Conservation (phyloP, 441 rosid species). For the Eruca vesicaria region DNA sequence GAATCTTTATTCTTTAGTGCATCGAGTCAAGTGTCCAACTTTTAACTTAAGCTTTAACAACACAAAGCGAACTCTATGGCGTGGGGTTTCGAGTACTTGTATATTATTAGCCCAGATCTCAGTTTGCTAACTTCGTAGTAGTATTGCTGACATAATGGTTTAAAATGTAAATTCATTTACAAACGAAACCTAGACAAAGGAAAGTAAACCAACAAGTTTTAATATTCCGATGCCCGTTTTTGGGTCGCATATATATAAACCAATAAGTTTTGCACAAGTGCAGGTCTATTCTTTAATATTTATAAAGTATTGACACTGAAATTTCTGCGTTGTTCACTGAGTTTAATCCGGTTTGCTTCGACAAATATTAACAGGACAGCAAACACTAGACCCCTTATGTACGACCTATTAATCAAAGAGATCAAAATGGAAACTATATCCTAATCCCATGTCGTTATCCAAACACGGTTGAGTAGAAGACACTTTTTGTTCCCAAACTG, state of each 20-base stretch:
- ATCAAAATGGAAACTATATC: neutral
- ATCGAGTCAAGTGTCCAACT: neutral
- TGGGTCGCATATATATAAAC: too few relatives aligned
- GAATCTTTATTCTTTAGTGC: neutral
- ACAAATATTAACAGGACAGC: neutral
- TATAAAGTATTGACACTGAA: neutral
- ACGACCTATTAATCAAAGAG: neutral
- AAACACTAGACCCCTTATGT: neutral
- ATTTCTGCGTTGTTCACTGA: neutral
- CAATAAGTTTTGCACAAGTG: neutral
- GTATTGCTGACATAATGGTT: neutral
- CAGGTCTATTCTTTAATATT: neutral
- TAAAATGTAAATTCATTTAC: neutral
- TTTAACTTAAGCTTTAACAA: neutral
- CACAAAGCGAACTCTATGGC: neutral
- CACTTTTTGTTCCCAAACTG: neutral
- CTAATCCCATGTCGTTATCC: neutral
- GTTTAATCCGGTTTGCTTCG: neutral
- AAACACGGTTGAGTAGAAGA: neutral
- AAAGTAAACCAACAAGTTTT: neutral
- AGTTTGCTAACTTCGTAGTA: neutral
- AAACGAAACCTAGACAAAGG: neutral
- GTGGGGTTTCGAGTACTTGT: neutral
- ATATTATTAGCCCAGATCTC: neutral
- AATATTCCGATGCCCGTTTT: too few relatives aligned